Evolutionary conservation across 768 basidiomycete species (phyloP), one percentile per base, ranked within the genome.

Genomic region (Russula vinacea): DNA sequence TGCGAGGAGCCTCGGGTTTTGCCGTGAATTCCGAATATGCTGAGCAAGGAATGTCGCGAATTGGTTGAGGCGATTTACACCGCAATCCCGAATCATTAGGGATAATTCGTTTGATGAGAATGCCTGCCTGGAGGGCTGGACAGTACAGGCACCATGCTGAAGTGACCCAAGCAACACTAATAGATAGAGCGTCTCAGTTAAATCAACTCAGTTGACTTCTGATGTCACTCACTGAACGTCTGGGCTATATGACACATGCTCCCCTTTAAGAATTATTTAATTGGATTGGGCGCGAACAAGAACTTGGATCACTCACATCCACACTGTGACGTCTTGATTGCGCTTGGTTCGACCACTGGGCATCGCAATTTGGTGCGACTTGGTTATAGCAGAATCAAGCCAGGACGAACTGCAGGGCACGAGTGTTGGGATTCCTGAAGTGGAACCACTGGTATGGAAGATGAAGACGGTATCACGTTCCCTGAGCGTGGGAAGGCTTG

Each of bases 231-330:
- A 89, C 88, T 85, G 80, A 85, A 89, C 47, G 81, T 83, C 74
- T 90, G 88, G 33, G 76, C 90, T 65, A 90, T 90, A 74, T 90
- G 90, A 72, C 86, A 90, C 87, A 91, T 88, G 78, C 86, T 88
- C 90, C 89, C 79, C 88, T 90, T 77, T 60, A 69, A 62, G 65
- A 55, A 71, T 77, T 68, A 77, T 72, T 75, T 71, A 78, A 47
- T 52, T 75, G 70, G 78, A 50, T 49, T 35, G n/a, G 73, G 72
- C 69, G 70, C 66, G 68, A 58, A 6, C 32, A 63, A 69, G 47
- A 40, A 54, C 49, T 47, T 51, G 65, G 11, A 66, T 60, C 62
- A 80, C 86, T 76, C 68, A 89, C 89, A 90, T 87, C 83, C 83
- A 88, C 8, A 82, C 80, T 22, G 83, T 82, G 66, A 91, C 85